Evolutionary conservation across 2,329 filamentous ascomycete genomes (phyloP).

Genomic region (Helotiales sp.): DNA sequence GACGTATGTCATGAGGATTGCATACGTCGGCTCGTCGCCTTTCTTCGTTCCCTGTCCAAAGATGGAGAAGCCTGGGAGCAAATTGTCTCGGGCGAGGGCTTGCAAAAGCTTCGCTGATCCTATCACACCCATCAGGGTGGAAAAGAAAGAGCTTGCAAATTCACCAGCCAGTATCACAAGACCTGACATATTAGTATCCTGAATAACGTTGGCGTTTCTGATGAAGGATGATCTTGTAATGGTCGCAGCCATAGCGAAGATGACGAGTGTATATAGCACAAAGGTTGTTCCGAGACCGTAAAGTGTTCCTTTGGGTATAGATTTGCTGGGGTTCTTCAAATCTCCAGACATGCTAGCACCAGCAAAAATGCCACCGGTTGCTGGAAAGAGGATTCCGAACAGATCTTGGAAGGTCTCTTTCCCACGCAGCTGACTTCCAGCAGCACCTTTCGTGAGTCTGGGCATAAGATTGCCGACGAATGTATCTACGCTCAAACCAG

Average conservation of each 20-base stretch:
- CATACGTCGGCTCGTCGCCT: conserved; percentile 75
- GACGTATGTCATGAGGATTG: conserved; percentile 75
- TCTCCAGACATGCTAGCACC: conserved; percentile 93
- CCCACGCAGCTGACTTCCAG: conserved; percentile 64
- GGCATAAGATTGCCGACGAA: conserved; percentile 77
- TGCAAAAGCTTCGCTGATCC: conserved; percentile 85
- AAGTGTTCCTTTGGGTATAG: conserved; percentile 84
- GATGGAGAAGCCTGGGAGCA: conserved; percentile 75
- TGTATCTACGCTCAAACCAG: conserved; percentile 73
- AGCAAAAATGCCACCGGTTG: conserved; percentile 62
- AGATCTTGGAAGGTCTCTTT: conserved; percentile 77
- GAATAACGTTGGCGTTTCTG: conserved; percentile 72
- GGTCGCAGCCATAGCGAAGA: conserved; percentile 77
- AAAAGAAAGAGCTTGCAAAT: conserved; percentile 83
- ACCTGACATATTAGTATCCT: conserved; percentile 78
- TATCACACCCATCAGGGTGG: conserved; percentile 84
- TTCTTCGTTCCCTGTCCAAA: conserved; percentile 76
- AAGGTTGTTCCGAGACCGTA: conserved; percentile 80
- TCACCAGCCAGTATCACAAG: conserved; percentile 79
- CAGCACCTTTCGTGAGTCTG: conserved; percentile 63
- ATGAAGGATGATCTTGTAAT: conserved; percentile 77
- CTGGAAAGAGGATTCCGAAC: conserved; percentile 85
- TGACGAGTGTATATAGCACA: conserved; percentile 74
- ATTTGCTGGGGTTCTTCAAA: conserved; percentile 78
- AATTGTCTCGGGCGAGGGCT: conserved; percentile 77